Conservation (phyloP, 2,329 filamentous ascomycete species). For the Ambrosiella cleistominuta region DNA sequence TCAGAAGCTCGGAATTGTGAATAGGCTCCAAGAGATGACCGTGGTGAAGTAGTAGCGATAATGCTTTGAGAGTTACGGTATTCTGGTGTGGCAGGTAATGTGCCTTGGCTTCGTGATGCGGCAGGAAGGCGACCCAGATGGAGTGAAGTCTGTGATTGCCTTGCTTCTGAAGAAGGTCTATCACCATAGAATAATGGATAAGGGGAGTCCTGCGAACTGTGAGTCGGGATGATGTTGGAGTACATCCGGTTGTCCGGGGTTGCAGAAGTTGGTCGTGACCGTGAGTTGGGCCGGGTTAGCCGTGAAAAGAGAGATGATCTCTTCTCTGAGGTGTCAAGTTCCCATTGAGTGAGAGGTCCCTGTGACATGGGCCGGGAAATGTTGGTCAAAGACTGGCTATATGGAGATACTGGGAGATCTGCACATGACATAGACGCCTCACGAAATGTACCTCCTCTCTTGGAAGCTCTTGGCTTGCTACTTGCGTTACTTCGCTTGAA, state of each 20-base stretch:
- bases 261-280: neutral
- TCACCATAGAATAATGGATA: constrained; percentile 2
- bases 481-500: constrained; percentile 5
- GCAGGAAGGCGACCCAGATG: neutral
- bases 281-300: neutral
- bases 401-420: neutral
- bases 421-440: constrained; percentile 1
- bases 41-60: neutral
- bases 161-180: neutral
- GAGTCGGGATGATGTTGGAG: neutral
- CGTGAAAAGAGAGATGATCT: constrained; percentile 1
- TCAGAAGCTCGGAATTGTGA: neutral
- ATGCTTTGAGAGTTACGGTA: constrained; percentile 6
- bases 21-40: constrained; percentile 1
- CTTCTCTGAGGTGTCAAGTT: constrained; percentile 2
- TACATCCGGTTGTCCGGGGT: neutral
- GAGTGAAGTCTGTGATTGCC: constrained; percentile 6
- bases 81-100: neutral
- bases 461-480: neutral
- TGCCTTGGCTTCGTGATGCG: neutral
- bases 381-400: neutral
- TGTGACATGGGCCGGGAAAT: constrained; percentile 3
- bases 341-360: constrained; percentile 8
- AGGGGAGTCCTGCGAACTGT: constrained; percentile 4
- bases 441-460: constrained; percentile 3